Base-by-base conservation (phyloP, 139 green algal genomes). In the Medakamo hakoo region DNA sequence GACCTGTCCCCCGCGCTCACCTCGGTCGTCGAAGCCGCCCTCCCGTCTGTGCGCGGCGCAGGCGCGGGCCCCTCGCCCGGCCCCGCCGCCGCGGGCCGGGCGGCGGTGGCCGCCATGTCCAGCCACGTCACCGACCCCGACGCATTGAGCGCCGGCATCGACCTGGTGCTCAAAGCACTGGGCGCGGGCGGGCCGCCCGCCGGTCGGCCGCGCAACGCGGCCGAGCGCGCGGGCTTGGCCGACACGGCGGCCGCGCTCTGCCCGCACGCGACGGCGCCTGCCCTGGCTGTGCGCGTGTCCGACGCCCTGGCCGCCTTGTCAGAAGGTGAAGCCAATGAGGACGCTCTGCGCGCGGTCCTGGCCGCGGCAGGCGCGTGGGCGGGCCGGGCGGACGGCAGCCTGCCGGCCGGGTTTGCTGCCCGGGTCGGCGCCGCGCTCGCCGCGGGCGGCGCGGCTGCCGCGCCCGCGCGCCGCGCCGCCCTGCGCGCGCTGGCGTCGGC, bases 121-220 rank as follows among this genome's bases (percentile, higher is more conserved):
- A 16, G 9, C 40, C 9, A 52, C 40, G 40, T 9, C 40, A 52
- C 40, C 40, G 16, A 52, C 9, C 40, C 40, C 40, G n/a, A n/a
- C n/a, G n/a, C n/a, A n/a, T n/a, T n/a, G n/a, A n/a, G n/a, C n/a
- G n/a, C n/a, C n/a, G n/a, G n/a, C n/a, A n/a, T n/a, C n/a, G n/a
- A n/a, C n/a, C 60, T 64, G 60, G 30, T 64, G 56, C 60, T 64
- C 60, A 27, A 57, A 64, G 21, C 56, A 30, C 30, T 57, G 31
- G 0, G 60, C 60, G 14, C 24, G 26, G 1, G 60, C 60, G 30
- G 31, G 55, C 3, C 56, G 30, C 22, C 30, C 2, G 9, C 56
- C 60, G 30, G 56, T 22, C 24, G 30, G 30, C 2, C 30, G 60
- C 61, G 40, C 40, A 16, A 9, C 40, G 40, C 40, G 40, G 40